These are phyloP conservation scores for Nicotiana sylvestris DNA, from an alignment of 257 asterid species.

Conservation along the genomic window DNA sequence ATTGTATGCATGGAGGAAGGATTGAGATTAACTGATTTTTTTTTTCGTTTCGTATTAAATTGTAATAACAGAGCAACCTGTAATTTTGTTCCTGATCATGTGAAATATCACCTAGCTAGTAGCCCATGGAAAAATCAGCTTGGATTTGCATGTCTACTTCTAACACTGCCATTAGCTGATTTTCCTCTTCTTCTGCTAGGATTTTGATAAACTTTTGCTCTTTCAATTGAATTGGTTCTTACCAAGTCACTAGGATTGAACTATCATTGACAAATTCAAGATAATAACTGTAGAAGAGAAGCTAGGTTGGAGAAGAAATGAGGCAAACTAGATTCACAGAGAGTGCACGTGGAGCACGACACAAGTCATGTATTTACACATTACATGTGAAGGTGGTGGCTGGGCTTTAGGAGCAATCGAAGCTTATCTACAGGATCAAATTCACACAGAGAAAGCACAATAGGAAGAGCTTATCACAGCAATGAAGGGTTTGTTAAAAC, in stretches of 20 bases:
- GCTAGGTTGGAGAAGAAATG: not conserved
- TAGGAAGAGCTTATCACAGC: not conserved
- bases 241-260: not conserved
- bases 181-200: too few species aligned
- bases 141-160: not conserved
- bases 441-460: not conserved
- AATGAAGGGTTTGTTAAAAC: not conserved
- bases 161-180: too few species aligned
- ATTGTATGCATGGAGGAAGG: slow-evolving; percentile 43
- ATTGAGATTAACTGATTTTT: not conserved
- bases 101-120: not conserved
- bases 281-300: not conserved
- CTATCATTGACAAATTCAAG: not conserved
- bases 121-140: not conserved
- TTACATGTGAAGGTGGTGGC: not conserved
- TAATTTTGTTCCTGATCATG: not conserved
- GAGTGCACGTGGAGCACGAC: not conserved
- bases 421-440: not conserved
- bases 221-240: not conserved
- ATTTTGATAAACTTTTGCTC: not conserved
- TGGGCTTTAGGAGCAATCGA: not conserved
- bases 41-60: not conserved
- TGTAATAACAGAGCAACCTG: slow-evolving; percentile 7
- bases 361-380: not conserved
- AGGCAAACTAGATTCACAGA: not conserved